Base-by-base conservation (phyloP, 331 rosid species). In the Saraca asoca region DNA sequence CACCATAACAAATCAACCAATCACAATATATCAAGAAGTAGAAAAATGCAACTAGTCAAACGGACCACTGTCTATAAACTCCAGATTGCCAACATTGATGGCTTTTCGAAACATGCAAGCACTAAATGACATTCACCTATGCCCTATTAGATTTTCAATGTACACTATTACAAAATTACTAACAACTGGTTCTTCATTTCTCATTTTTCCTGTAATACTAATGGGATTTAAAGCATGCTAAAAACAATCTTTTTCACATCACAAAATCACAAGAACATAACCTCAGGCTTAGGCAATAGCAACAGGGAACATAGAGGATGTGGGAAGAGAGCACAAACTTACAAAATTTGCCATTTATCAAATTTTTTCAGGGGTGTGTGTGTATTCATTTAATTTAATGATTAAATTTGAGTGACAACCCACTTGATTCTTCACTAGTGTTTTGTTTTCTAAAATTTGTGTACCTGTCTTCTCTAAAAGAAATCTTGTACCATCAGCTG, bases 41-140 rank as follows among this genome's bases (percentile, higher is more conserved):
- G 15, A 46, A 12, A 48, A 57, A 7, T 24, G 39, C 74, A 69
- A 7, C 39, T 51, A 12, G 14, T 57, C 35, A 57, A 52, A 69
- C 24, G 46, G 34, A 57, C 0, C 39, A 3, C 38, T 45, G 39
- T 12, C 17, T 50, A 58, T 46, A 69, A 57, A 39, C 11, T 39
- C 24, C 16, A 15, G 16, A 16, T 20, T 14, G 12, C 48, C 35
- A 33, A 57, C 59, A 18, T 19, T 58, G 46, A 44, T 43, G 13
- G 45, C 51, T 35, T 20, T 51, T 35, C 5, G 44, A 64, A 43
- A 46, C 63, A 56, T n/a, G 41, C 33, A 69, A 69, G 56, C 69
- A 51, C 19, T 29, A 19, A 45, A 34, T 19, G 20, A 20, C 66
- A 64, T n/a, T 72, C 7, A 55, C 66, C 44, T 45, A 4, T 14